A percentile compares a stretch with the other conserved stretches of the same genome.
Evolutionary conservation across 2,329 filamentous ascomycete species (phyloP).

Genomic region (Aspergillus fructus): DNA sequence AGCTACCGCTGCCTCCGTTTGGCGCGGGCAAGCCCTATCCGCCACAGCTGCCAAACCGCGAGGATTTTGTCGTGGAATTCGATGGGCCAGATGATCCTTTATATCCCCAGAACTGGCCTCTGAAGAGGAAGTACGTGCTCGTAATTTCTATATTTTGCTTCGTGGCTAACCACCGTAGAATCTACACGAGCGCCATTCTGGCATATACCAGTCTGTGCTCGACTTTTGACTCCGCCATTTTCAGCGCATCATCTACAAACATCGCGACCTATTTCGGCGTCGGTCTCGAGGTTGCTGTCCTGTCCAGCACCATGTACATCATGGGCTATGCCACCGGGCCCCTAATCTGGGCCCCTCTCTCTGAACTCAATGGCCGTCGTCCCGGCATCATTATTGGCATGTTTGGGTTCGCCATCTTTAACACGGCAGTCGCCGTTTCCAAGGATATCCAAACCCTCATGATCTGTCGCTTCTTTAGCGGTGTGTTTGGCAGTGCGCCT

Average conservation of each 20-base stretch:
- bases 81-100: conserved; percentile 51
- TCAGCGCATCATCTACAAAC: conserved; percentile 60
- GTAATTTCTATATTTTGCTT: conserved; percentile 16
- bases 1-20: conserved; percentile 24
- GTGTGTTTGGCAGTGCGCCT: conserved; percentile 43
- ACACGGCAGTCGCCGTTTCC: conserved; percentile 42
- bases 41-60: conserved; percentile 49
- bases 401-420: conserved; percentile 43
- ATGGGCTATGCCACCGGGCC: conserved; percentile 54
- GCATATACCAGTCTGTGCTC: conserved; percentile 54
- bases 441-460: conserved; percentile 38
- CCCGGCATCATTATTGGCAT: conserved; percentile 47
- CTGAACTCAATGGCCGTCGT: conserved; percentile 58
- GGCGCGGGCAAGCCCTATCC: conserved; percentile 51
- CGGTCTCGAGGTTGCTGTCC: conserved; percentile 37
- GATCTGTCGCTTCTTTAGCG: conserved; percentile 45
- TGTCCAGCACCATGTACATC: conserved; percentile 48
- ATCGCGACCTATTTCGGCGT: conserved; percentile 52
- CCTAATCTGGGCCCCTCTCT: conserved; percentile 51
- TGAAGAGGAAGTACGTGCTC: conserved; percentile 43
- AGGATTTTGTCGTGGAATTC: conserved; percentile 58
- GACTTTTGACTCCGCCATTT: conserved; percentile 60
- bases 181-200: conserved; percentile 38
- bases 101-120: conserved; percentile 55
- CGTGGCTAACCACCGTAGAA: conserved; percentile 34